Base-by-base conservation (phyloP, 352 stramenopile genomes). In the Halophytophthora batemanensis region DNA sequence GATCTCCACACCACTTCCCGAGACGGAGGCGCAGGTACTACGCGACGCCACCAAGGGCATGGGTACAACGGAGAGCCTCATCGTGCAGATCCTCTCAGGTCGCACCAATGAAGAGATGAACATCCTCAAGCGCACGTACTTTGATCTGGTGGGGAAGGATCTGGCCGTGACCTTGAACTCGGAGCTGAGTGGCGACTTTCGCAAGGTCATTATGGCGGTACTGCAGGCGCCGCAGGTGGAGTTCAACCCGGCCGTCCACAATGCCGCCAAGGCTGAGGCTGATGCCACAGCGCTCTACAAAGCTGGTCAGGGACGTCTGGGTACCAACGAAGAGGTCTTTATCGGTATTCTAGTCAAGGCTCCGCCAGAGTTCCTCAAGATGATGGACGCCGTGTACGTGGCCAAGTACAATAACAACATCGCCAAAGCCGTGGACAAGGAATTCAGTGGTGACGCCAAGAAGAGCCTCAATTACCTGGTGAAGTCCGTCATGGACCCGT, bases 331-430 rank as follows among this genome's bases (percentile, higher is more conserved):
- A 51, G 71, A 83, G 37, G 66, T 69, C 5, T 93, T 93, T 29
- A 83, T 87, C 28, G 71, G 56, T 8, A 80, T 71, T 13, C 36
- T 93, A 22, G 69, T 82, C 37, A 77, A 73, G 46, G 69, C 64
- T 10, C 74, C 82, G 23, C 59, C 79, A 5, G 71, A 88, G 42
- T 81, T 75, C 37, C 60, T 93, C 37, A 70, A 68, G 42, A 78
- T 86, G 61, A 66, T 93, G 45, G 70, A 93, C 59, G 62, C 67
- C 0, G 82, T 79, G 36, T 93, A 93, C 52, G 65, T 82, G 31
- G 62, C 65, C 59, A 88, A 90, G 72, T 85, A 90, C 66, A 84
- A 73, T 59, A 86, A 90, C 60, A 84, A 84, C 49, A 84, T 93
- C 43, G 67, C 64, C 21, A 85, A 87, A 47, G 82, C 82, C 3